These are phyloP conservation scores for Murraya koenigii DNA, from an alignment of 345 rosid genomes.

Conservation along the genomic window DNA sequence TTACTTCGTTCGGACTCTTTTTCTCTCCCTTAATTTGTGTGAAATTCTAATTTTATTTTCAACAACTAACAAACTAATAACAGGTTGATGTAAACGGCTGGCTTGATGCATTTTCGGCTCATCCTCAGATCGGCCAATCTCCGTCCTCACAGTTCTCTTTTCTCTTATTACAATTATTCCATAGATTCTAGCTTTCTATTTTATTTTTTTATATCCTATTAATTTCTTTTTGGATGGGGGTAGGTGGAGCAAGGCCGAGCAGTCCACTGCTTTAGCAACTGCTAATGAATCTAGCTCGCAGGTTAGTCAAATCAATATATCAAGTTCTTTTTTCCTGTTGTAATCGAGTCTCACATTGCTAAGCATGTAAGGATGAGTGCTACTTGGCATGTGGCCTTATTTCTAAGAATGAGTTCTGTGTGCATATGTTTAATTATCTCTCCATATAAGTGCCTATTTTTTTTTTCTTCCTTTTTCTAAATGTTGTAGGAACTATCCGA, in stretches of 20 bases:
- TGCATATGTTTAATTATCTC: background rate
- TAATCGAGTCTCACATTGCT: no score
- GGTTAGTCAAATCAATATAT: slow-evolving; percentile 30
- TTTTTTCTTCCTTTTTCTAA: background rate
- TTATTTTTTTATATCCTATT: background rate
- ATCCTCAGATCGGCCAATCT: slow-evolving; percentile 80
- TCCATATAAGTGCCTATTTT: background rate
- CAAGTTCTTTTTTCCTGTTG: background rate
- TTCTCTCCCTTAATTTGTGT: background rate
- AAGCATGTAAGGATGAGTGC: no score
- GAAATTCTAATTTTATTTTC: background rate
- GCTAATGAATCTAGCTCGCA: slow-evolving; percentile 61
- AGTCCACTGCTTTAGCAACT: slow-evolving; percentile 81
- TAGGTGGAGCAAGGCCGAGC: slow-evolving; percentile 79
- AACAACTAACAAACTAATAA: background rate
- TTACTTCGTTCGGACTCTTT: background rate
- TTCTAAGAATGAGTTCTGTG: no score
- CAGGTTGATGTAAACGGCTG: slow-evolving; percentile 77
- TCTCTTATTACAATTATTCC: background rate
- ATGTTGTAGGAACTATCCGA: slow-evolving; percentile 55
- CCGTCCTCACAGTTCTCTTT: slow-evolving; percentile 45
- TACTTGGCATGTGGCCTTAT: no score
- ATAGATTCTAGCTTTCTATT: background rate
- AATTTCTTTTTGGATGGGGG: background rate
- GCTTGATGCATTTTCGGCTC: slow-evolving; percentile 89